phyloP scores from a whole-genome alignment of 2,329 filamentous ascomycete species.

The Mycocentrospora acerina region DNA sequence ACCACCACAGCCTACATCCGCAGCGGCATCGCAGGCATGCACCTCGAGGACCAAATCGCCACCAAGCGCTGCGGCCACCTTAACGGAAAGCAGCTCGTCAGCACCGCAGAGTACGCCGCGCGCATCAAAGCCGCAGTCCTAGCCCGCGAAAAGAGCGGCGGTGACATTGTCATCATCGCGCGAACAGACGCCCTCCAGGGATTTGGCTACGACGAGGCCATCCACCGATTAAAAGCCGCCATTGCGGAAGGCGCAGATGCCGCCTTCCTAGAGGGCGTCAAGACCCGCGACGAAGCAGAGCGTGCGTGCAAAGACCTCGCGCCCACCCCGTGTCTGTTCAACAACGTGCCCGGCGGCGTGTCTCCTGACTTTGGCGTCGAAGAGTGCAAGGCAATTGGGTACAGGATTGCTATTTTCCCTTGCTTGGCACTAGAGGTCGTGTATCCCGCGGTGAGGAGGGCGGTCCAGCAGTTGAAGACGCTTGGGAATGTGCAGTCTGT shows the following conservation, averaged over 20 bases:
- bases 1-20: slow-evolving; percentile 56
- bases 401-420: slow-evolving; percentile 61
- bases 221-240: slow-evolving; percentile 54
- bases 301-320: slow-evolving; percentile 51
- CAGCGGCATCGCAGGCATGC: slow-evolving; percentile 59
- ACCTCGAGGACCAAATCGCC: slow-evolving; percentile 65
- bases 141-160: slow-evolving; percentile 51
- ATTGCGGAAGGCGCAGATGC: slow-evolving; percentile 60
- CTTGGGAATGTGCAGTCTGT: slow-evolving; percentile 31
- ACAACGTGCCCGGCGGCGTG: slow-evolving; percentile 59
- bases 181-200: slow-evolving; percentile 63
- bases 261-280: slow-evolving; percentile 62
- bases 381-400: slow-evolving; percentile 59
- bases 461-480: slow-evolving; percentile 30
- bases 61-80: slow-evolving; percentile 69
- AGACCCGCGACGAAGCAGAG: slow-evolving; percentile 52
- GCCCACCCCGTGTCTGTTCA: slow-evolving; percentile 56
- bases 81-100: slow-evolving; percentile 61
- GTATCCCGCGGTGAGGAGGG: slow-evolving; percentile 34
- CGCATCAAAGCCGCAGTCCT: slow-evolving; percentile 59
- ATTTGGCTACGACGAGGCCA: slow-evolving; percentile 59
- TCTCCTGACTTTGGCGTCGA: slow-evolving; percentile 56
- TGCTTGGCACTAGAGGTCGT: slow-evolving; percentile 32
- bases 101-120: slow-evolving; percentile 51
- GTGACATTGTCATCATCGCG: slow-evolving; percentile 66